Conservation (phyloP, 108 stramenopile species). For the Discostella stelligeroides region DNA sequence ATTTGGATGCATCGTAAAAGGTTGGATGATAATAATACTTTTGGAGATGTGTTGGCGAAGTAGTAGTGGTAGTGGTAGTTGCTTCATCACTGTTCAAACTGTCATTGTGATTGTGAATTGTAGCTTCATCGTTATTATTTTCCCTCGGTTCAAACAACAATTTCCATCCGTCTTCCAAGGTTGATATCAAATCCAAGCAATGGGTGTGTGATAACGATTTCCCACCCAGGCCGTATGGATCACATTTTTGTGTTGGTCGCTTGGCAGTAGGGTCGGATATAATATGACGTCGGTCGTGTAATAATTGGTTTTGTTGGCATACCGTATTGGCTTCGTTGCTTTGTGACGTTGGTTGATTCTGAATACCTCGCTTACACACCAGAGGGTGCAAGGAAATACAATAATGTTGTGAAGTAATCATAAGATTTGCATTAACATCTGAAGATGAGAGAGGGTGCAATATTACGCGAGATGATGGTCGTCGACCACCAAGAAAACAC, state of each 20-base stretch:
- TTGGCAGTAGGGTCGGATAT: constrained; percentile 42
- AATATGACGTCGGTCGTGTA: not conserved
- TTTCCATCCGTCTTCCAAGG: constrained; percentile 41
- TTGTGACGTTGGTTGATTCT: not conserved
- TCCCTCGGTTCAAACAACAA: constrained; percentile 3
- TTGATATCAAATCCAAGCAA: constrained; percentile 31
- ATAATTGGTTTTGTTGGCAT: not conserved
- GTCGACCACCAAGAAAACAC: too few relatives aligned
- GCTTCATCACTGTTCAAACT: not conserved
- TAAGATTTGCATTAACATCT: too few relatives aligned
- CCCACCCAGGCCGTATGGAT: constrained; percentile 46
- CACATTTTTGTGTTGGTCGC: constrained; percentile 43
- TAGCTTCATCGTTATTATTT: not conserved
- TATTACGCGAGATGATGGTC: too few relatives aligned
- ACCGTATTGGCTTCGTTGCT: not conserved
- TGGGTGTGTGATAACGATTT: constrained; percentile 28
- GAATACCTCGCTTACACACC: not conserved
- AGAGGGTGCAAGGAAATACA: too few relatives aligned
- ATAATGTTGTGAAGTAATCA: too few relatives aligned
- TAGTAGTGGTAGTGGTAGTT: not conserved
- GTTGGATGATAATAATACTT: constrained; percentile 35
- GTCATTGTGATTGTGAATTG: not conserved
- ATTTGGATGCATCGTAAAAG: constrained; percentile 40
- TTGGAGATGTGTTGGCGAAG: constrained; percentile 29
- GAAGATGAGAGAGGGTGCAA: too few relatives aligned